Base-by-base conservation (phyloP, 1,284 basidiomycete species). In the Heterobasidion irregulare region DNA sequence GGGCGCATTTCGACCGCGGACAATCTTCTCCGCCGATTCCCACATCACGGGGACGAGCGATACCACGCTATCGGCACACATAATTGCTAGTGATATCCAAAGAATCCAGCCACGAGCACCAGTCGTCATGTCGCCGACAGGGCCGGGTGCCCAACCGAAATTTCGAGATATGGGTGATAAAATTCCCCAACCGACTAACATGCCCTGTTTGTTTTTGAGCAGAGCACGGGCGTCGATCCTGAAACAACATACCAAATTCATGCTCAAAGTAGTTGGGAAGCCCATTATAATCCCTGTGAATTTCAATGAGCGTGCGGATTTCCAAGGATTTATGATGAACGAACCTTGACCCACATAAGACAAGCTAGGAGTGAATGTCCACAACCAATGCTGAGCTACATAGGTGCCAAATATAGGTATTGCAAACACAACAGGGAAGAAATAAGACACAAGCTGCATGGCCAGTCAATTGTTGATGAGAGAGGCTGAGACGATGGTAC, bases 231-330 rank as follows among this genome's bases (percentile, higher is more conserved):
- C 3, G 38, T 7, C 38, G 38, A 26, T 26, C 46, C 10, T 15
- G 46, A 16, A 32, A 47, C 18, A 16, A 26, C 35, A 63, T 64
- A 89, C 89, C 53, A 93, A 68, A 62, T 89, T 94, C 95, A 98
- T 98, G 65, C 90, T 92, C 33, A 96, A 66, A 0, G 94, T 95
- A 0, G 94, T 97, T 0, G 94, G 91, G 61, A 96, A 89, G 3
- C 95, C 95, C 96, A 98, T 98, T 66, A 98, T 98, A 61, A 98
- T 94, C 5, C 94, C 91, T 88, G 62, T 36, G 13, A 45, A n/a
- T 12, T 16, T 1, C 53, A 19, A 43, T 43, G 55, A 41, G 38
- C 34, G 35, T 16, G 44, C 38, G 32, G 51, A 52, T 38, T 26
- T 34, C 6, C 6, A 35, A 33, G 34, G 34, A 41, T 38, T 57